Percentiles rank a stretch among this genome's conserved stretches.
phyloP scores from a whole-genome alignment of 176 grass and related monocot species.

The Bonia amplexicaulis region DNA sequence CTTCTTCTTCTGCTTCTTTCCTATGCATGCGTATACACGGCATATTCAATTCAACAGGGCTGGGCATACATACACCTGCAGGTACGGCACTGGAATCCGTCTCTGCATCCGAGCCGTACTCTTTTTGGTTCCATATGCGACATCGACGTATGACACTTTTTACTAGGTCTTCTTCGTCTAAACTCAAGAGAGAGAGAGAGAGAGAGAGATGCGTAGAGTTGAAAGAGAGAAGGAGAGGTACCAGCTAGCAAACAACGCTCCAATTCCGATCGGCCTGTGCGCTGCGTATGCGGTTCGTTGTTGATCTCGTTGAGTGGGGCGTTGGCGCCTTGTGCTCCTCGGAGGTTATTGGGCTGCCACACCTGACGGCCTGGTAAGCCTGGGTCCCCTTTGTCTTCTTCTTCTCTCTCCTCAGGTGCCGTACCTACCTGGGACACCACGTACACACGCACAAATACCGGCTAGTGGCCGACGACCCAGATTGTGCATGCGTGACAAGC shows the following conservation, averaged over 20 bases:
- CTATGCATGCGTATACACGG: not conserved
- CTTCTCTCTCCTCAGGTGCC: not conserved
- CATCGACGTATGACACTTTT: slow-evolving; percentile 5
- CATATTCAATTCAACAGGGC: not conserved
- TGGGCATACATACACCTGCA: not conserved
- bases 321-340: slow-evolving; percentile 19
- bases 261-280: slow-evolving; percentile 15
- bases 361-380: not conserved
- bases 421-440: not conserved
- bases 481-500: not conserved
- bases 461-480: not conserved
- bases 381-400: not conserved
- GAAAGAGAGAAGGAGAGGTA: not conserved
- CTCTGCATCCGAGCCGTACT: not conserved
- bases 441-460: not conserved
- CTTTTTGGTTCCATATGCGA: slow-evolving; percentile 12
- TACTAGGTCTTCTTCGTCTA: not conserved
- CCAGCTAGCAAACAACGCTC: slow-evolving; percentile 16
- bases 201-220: not conserved
- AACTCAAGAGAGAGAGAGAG: not conserved
- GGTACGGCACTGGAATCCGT: not conserved
- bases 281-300: not conserved
- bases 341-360: slow-evolving; percentile 27
- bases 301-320: not conserved
- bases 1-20: not conserved